Conservation (phyloP, 2,329 filamentous ascomycete species). For the Scedosporium boydii region DNA sequence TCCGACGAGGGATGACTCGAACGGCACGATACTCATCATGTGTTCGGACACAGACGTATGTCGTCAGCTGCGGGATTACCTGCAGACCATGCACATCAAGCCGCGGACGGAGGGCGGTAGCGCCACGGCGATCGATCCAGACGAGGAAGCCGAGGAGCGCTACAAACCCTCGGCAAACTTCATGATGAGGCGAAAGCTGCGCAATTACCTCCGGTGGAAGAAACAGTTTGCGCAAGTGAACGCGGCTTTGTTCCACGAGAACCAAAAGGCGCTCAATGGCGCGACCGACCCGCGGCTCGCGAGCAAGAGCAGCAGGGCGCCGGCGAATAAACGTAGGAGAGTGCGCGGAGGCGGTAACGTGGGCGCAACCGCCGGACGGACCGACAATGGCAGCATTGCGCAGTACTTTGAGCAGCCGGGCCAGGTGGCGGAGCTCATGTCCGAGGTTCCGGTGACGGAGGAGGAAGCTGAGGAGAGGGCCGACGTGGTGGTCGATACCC, state of each 20-base stretch:
- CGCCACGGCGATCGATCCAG: conserved; percentile 26
- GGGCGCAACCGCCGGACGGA: conserved; percentile 19
- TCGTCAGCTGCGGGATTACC: conserved; percentile 78
- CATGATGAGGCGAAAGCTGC: conserved; percentile 83
- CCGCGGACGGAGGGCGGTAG: conserved; percentile 26
- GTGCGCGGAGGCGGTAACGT: conserved; percentile 66
- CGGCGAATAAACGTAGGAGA: conserved; percentile 77
- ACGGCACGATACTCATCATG: conserved; percentile 92
- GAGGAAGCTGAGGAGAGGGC: conserved; percentile 66
- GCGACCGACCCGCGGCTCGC: conserved; percentile 37
- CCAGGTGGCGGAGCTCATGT: conserved; percentile 74
- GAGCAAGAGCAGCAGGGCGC: conserved; percentile 40
- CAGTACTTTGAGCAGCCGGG: conserved; percentile 73
- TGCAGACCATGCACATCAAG: conserved; percentile 80
- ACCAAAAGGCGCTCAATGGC: conserved; percentile 64
- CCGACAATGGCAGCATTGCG: conserved; percentile 57
- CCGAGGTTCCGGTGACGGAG: conserved; percentile 73
- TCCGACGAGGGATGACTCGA: conserved; percentile 67
- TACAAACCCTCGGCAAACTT: conserved; percentile 65
- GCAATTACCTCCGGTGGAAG: conserved; percentile 87
- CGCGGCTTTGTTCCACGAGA: conserved; percentile 66
- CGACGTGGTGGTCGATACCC: conserved; percentile 63
- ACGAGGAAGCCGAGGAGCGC: conserved; percentile 39
- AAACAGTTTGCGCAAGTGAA: conserved; percentile 80
- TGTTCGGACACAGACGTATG: conserved; percentile 81